Conservation (phyloP, 2,329 filamentous ascomycete genomes). For the Colletotrichum sp. region DNA sequence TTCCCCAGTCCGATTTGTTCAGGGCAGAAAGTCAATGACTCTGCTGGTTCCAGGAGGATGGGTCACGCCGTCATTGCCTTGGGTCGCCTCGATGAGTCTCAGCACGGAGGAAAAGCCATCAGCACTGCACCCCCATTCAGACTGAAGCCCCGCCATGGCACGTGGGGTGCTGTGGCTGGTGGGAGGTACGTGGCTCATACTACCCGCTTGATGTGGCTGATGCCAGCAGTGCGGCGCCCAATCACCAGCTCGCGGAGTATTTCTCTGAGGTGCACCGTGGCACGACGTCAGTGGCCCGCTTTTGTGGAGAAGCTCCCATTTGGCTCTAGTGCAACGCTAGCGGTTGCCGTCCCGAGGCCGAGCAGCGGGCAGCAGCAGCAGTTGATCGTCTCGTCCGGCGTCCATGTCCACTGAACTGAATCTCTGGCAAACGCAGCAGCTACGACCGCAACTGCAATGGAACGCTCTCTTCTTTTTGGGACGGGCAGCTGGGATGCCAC, state of each 20-base stretch:
- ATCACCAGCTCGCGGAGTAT: neutral
- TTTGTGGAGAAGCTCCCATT: neutral
- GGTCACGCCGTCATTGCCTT: neutral
- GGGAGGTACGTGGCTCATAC: neutral
- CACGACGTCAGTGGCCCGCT: conserved; percentile 10
- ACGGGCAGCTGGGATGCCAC: neutral
- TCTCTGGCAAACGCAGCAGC: neutral
- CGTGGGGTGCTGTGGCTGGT: neutral
- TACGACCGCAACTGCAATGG: neutral
- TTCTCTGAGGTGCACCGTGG: neutral
- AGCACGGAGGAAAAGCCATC: neutral
- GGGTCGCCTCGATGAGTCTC: neutral
- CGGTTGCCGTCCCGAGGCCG: neutral
- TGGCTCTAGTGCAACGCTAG: neutral
- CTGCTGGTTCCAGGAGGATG: neutral
- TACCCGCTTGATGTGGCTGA: neutral
- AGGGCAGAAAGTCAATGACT: neutral
- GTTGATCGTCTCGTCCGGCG: neutral
- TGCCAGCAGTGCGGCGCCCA: neutral
- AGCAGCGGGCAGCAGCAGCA: neutral
- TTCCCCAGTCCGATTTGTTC: neutral
- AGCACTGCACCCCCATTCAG: too few species aligned
- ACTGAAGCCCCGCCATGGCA: neutral
- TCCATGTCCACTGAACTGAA: neutral
- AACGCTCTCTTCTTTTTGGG: neutral